Percentiles rank a stretch among this genome's conserved stretches.
phyloP scores from a whole-genome alignment of 441 rosid species.

The Geranium incanum region DNA sequence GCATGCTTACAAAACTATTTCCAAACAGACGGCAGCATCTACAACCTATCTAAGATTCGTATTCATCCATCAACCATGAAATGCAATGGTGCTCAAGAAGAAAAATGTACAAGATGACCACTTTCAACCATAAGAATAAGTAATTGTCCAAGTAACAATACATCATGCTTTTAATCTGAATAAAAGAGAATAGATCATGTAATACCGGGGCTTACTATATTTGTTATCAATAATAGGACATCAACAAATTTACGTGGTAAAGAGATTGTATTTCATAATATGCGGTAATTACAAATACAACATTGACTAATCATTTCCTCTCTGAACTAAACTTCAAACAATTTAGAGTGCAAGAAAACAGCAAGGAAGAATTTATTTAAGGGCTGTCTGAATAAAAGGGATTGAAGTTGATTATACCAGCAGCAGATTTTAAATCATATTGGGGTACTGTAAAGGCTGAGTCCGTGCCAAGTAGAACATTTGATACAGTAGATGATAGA shows the following conservation, averaged over 20 bases:
- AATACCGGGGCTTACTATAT: background rate
- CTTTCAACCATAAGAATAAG: background rate
- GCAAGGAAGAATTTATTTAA: background rate
- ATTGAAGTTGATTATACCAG: constrained; percentile 42
- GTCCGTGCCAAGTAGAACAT: constrained; percentile 77
- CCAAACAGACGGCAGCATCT: background rate
- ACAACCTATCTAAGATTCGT: too few relatives aligned
- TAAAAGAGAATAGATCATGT: background rate
- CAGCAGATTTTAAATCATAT: constrained; percentile 93
- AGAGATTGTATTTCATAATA: background rate
- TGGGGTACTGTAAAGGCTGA: constrained; percentile 89
- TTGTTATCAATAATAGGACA: background rate
- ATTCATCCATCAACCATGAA: too few relatives aligned
- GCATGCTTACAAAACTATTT: background rate
- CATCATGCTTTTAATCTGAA: background rate
- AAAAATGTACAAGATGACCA: background rate
- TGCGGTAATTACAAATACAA: background rate
- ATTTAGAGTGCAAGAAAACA: background rate
- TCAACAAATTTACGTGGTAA: background rate
- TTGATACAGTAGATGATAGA: constrained; percentile 87
- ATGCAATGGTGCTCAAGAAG: too few relatives aligned
- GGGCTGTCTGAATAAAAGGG: background rate
- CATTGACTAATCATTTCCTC: background rate
- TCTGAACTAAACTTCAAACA: background rate
- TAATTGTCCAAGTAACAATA: too few relatives aligned